Conservation (phyloP, 2,329 filamentous ascomycete genomes). For the Leptodontidium sp. region DNA sequence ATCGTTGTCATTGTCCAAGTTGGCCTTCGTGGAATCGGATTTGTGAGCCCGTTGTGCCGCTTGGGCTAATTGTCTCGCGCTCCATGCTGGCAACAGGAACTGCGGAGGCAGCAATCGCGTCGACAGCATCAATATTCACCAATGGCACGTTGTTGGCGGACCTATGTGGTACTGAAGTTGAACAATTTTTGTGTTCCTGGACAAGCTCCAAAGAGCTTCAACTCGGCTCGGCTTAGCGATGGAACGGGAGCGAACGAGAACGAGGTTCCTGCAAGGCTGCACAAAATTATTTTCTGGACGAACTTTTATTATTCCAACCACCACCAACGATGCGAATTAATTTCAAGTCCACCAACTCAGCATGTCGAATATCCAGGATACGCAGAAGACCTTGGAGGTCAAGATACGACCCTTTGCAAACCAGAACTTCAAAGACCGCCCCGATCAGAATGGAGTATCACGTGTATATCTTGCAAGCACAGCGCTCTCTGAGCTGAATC, state of each 20-base stretch:
- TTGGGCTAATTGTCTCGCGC: constrained; percentile 44
- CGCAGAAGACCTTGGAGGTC: constrained; percentile 45
- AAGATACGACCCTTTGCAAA: constrained; percentile 45
- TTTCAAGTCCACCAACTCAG: constrained; percentile 4
- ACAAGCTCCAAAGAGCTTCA: constrained; percentile 12
- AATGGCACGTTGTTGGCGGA: constrained; percentile 40
- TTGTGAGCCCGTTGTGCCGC: constrained; percentile 33
- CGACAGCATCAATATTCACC: constrained; percentile 52
- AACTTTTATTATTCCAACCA: constrained; percentile 16
- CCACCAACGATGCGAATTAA: constrained; percentile 30
- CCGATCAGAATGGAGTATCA: constrained; percentile 46
- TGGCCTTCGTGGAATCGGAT: constrained; percentile 4
- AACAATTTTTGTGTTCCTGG: constrained; percentile 13
- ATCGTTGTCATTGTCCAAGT: not conserved
- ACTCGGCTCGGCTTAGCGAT: constrained; percentile 21
- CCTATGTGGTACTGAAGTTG: constrained; percentile 10
- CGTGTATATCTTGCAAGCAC: constrained; percentile 45
- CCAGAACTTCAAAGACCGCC: constrained; percentile 41
- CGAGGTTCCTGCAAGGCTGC: constrained; percentile 23
- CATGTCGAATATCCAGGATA: constrained; percentile 38
- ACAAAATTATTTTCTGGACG: constrained; percentile 23
- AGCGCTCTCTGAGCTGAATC: constrained; percentile 61
- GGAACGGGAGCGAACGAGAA: constrained; percentile 10
- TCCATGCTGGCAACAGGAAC: constrained; percentile 53
- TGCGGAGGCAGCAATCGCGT: constrained; percentile 52